Conservation (phyloP, 2,329 filamentous ascomycete genomes). For the Calonectria pteridis region DNA sequence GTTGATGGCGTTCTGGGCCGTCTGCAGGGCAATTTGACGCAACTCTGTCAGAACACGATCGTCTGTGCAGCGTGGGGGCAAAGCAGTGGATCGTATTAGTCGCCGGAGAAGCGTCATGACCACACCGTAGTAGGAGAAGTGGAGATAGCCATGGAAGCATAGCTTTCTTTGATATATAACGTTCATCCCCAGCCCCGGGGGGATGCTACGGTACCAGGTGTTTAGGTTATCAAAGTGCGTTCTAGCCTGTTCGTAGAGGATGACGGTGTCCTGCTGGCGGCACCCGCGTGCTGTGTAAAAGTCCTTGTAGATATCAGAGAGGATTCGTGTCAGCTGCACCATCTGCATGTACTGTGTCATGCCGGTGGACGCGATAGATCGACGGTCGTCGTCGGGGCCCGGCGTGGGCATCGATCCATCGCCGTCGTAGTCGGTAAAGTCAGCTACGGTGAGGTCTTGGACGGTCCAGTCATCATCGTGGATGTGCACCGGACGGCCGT, state of each 20-base stretch:
- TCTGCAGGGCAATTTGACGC: slow-evolving; percentile 48
- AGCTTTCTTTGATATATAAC: slow-evolving; percentile 55
- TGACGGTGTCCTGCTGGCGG: slow-evolving; percentile 46
- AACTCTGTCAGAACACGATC: slow-evolving; percentile 46
- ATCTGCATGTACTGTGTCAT: slow-evolving; percentile 59
- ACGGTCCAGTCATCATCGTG: slow-evolving; percentile 49
- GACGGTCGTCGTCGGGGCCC: slow-evolving; percentile 44
- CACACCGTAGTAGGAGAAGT: slow-evolving; percentile 61
- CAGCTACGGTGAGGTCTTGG: slow-evolving; percentile 42
- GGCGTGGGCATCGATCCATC: slow-evolving; percentile 27
- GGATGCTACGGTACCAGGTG: slow-evolving; percentile 60
- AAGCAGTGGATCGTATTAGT: slow-evolving; percentile 52
- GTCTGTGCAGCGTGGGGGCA: slow-evolving; percentile 47
- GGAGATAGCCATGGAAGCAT: slow-evolving; percentile 55
- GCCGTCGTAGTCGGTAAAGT: slow-evolving; percentile 49
- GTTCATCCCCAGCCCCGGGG: slow-evolving; percentile 59
- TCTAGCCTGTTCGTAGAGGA: slow-evolving; percentile 60
- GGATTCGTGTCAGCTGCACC: slow-evolving; percentile 59
- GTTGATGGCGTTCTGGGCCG: slow-evolving; percentile 48
- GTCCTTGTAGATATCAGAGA: slow-evolving; percentile 58
- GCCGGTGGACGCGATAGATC: slow-evolving; percentile 53
- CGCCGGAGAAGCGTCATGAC: slow-evolving; percentile 60
- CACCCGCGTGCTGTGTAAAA: slow-evolving; percentile 55
- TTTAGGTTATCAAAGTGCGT: slow-evolving; percentile 62
- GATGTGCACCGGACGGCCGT: slow-evolving; percentile 46